Percentiles rank a stretch among this genome's conserved stretches.
Evolutionary conservation across 2,329 filamentous ascomycete genomes (phyloP).

Genomic region (Neopestalotiopsis sp.): DNA sequence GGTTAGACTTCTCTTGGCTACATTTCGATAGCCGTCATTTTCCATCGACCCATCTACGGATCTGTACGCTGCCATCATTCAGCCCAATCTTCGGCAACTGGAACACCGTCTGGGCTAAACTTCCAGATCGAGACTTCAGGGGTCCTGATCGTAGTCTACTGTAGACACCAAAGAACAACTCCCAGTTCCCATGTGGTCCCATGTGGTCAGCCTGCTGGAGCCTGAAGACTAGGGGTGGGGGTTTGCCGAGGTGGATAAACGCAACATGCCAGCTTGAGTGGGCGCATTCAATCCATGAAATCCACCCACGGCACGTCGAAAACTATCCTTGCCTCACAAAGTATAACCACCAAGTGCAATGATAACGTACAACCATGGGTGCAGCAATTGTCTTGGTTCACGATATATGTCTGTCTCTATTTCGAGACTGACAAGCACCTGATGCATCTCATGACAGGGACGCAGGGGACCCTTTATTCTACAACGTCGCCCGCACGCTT

Average conservation of each 20-base stretch:
- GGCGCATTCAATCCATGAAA: neutral
- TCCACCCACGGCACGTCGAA: neutral
- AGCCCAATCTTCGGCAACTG: too few relatives aligned
- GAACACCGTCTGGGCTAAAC: neutral
- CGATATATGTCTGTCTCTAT: neutral
- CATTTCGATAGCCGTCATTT: constrained; percentile 1
- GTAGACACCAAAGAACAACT: neutral
- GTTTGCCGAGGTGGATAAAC: neutral
- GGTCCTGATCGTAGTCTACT: neutral
- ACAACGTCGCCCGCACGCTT: neutral
- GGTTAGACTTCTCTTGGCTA: neutral
- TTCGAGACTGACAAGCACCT: too few relatives aligned
- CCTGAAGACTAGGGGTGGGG: neutral
- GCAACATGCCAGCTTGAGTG: neutral
- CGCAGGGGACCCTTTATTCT: too few relatives aligned
- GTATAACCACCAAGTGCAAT: neutral
- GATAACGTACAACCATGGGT: neutral
- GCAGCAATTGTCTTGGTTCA: neutral
- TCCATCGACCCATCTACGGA: neutral
- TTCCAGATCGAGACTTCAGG: neutral
- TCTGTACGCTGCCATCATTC: too few relatives aligned
- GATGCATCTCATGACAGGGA: too few relatives aligned
- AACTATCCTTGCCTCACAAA: neutral
- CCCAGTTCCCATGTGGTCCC: constrained; percentile 1
- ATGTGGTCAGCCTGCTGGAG: neutral